Evolutionary conservation across 2,329 filamentous ascomycete species (phyloP).

Genomic region (Fusarium chaquense): DNA sequence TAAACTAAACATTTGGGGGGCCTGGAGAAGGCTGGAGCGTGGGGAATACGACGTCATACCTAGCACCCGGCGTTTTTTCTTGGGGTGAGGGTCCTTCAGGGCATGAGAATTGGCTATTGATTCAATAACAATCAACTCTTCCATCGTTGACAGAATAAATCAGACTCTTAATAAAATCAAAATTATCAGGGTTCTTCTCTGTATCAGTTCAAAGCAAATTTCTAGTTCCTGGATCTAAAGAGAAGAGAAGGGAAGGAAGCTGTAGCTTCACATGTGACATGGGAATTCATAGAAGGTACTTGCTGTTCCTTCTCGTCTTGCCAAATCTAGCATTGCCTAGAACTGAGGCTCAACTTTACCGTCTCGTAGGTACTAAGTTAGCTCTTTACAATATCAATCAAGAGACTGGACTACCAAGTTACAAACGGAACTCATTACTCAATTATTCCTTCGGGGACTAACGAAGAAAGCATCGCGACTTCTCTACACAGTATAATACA

Average conservation of each 20-base stretch:
- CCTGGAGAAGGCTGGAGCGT: slow-evolving; percentile 19
- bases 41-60: slow-evolving; percentile 47
- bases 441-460: background rate
- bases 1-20: slow-evolving; percentile 21
- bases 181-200: background rate
- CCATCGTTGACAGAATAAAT: background rate
- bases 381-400: background rate
- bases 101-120: slow-evolving; percentile 7
- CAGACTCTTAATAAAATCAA: background rate
- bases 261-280: slow-evolving; percentile 8
- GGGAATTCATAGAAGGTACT: background rate
- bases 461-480: background rate
- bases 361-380: slow-evolving; percentile 3
- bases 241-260: background rate
- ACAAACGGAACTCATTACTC: background rate
- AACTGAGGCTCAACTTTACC: slow-evolving; percentile 35
- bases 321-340: slow-evolving; percentile 6
- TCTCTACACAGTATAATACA: slow-evolving; percentile 28
- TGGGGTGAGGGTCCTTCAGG: slow-evolving; percentile 12
- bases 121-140: background rate
- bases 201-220: background rate
- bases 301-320: slow-evolving; percentile 1
- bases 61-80: background rate
- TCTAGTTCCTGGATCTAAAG: no score
- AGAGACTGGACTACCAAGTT: background rate